Evolutionary conservation across 306 rosid species (phyloP), one percentile per base, ranked within the genome.

Genomic region (Potentilla sterilis): DNA sequence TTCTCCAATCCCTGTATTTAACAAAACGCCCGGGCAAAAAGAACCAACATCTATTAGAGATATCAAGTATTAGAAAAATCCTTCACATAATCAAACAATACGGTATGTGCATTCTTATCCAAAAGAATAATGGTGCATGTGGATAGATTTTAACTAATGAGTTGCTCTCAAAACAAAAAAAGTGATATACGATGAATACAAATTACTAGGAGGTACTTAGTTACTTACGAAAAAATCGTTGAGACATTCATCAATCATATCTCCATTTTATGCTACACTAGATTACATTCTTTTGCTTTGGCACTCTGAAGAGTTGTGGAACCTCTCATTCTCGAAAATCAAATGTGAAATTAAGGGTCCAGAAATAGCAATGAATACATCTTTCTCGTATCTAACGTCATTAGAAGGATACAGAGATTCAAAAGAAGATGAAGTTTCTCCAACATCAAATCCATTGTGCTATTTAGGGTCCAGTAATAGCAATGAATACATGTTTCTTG

Each of bases 1-100:
- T 96, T 96, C 97, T 96, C 99, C 87, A 96, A 89, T 49, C 99
- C 99, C 99, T 96, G 91, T 64, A 78, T 71, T 79, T 42, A 73
- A 78, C 51, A 74, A 70, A 84, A 75, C 67, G 65, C 58, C 73
- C 75, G 73, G 35, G 46, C 75, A 55, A 59, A 37, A 24, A 63
- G 61, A 76, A 67, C 14, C 77, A 79, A 67, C 48, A 61, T 71
- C 73, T 61, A 47, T n/a, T 68, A 67, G 49, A 84, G 75, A 77
- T 57, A 75, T 43, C 49, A 13, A 42, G 41, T 16, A 43, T 41
- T 16, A 69, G 7, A 16, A 38, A 42, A 68, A 44, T 43, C 57
- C 73, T 14, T 12, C 22, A 3, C 3, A 46, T 65, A 4, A 24
- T 13, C 4, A 68, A 44, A 21, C 19, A 46, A 28, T 1, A 44